Percentiles rank a stretch among this genome's conserved stretches.
These are phyloP conservation scores for Penicillium crustosum DNA, from an alignment of 2,329 filamentous ascomycete genomes.

Conservation along the genomic window DNA sequence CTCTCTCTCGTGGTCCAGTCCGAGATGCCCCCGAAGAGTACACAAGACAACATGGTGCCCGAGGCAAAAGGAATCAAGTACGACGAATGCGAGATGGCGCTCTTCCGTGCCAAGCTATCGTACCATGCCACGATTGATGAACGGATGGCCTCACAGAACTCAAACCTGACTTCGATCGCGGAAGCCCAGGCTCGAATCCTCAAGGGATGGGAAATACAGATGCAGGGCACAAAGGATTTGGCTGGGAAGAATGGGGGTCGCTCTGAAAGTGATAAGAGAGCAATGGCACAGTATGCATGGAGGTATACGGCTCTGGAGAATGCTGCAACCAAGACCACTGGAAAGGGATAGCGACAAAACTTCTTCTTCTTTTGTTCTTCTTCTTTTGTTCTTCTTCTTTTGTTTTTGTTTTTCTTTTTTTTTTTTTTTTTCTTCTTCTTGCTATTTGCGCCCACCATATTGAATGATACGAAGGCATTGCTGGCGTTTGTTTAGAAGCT, in stretches of 20 bases:
- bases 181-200: slow-evolving; percentile 37
- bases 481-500: slow-evolving; percentile 29
- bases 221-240: slow-evolving; percentile 36
- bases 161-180: slow-evolving; percentile 35
- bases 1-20: background rate
- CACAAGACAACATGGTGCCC: slow-evolving; percentile 28
- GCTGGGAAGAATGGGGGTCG: slow-evolving; percentile 33
- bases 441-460: slow-evolving; percentile 4
- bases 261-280: slow-evolving; percentile 32
- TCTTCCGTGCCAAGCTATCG: slow-evolving; percentile 38
- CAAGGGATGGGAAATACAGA: slow-evolving; percentile 39
- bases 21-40: slow-evolving; percentile 27
- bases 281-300: slow-evolving; percentile 38
- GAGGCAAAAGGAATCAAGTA: slow-evolving; percentile 37
- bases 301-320: slow-evolving; percentile 36
- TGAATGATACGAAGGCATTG: slow-evolving; percentile 21
- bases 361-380: background rate
- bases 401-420: slow-evolving; percentile 1
- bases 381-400: background rate
- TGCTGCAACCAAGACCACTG: slow-evolving; percentile 28
- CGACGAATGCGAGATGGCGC: slow-evolving; percentile 40
- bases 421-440: background rate
- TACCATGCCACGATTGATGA: slow-evolving; percentile 38
- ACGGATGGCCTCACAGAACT: slow-evolving; percentile 33
- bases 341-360: slow-evolving; percentile 12